Evolutionary conservation across 2,329 filamentous ascomycete species (phyloP).

Genomic region (Sclerotinia subarctica): DNA sequence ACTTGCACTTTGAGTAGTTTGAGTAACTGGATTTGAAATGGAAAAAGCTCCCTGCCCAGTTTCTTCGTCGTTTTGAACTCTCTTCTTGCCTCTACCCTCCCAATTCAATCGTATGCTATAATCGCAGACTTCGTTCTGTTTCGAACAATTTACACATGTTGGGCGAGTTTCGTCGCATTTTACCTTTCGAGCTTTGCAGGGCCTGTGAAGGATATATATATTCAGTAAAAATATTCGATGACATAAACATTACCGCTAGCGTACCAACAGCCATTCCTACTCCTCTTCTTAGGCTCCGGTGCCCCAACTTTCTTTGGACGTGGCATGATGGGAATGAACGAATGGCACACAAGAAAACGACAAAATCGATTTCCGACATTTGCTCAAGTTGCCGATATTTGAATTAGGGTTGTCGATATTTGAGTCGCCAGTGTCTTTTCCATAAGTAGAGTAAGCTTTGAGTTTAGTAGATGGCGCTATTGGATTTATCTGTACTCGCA

Average conservation of each 20-base stretch:
- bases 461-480: not conserved
- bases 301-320: constrained; percentile 62
- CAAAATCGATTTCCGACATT: constrained; percentile 6
- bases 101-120: constrained; percentile 80
- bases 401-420: not conserved
- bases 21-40: constrained; percentile 11
- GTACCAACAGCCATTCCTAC: constrained; percentile 67
- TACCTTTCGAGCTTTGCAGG: constrained; percentile 74
- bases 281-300: constrained; percentile 63
- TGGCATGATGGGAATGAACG: constrained; percentile 50
- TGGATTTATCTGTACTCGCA: not conserved
- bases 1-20: not conserved
- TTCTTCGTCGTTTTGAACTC: constrained; percentile 39
- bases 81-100: constrained; percentile 67
- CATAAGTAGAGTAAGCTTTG: not conserved
- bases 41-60: constrained; percentile 25
- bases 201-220: constrained; percentile 48
- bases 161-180: constrained; percentile 82
- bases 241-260: constrained; percentile 27
- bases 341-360: not conserved
- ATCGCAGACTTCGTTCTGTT: constrained; percentile 70
- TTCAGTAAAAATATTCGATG: constrained; percentile 19
- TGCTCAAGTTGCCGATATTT: not conserved
- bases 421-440: not conserved
- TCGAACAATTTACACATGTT: constrained; percentile 67